A percentile compares a stretch with the other conserved stretches of the same genome.
Conservation (phyloP, 139 green algal genomes). For the Monoraphidium neglectum region DNA sequence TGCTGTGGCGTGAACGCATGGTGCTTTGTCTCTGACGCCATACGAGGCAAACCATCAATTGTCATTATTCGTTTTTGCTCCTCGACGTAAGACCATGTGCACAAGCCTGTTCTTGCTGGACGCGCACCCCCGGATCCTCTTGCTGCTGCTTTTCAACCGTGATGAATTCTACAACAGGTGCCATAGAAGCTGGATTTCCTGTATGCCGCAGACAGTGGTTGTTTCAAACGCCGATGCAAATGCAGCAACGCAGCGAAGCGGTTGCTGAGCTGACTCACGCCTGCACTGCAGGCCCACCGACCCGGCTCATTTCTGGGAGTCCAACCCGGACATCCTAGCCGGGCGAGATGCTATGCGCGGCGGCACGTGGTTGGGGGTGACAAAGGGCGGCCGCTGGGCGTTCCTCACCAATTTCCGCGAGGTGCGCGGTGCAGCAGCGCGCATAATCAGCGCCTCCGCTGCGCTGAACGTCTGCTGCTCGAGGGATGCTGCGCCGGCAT, state of each 20-base stretch:
- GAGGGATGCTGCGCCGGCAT: no score
- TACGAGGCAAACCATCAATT: no score
- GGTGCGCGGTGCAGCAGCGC: conserved; percentile 2
- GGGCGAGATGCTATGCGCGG: conserved; percentile 53
- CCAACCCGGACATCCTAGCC: conserved; percentile 49
- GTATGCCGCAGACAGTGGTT: background rate
- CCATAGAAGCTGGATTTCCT: background rate
- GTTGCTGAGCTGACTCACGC: background rate
- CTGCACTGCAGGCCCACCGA: conserved; percentile 48
- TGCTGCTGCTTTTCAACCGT: conserved; percentile 82
- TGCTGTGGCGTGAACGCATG: no score
- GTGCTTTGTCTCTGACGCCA: no score
- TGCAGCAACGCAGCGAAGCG: no score
- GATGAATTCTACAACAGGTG: conserved; percentile 74
- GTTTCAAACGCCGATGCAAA: no score
- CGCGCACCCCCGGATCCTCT: conserved; percentile 34
- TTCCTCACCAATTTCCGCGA: conserved; percentile 72
- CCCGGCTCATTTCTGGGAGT: conserved; percentile 54
- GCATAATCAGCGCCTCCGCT: no score
- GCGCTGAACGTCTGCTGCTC: no score
- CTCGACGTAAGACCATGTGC: conserved; percentile 75
- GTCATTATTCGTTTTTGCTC: no score
- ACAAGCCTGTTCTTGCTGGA: conserved; percentile 59
- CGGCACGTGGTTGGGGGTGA: conserved; percentile 77
- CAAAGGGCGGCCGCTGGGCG: conserved; percentile 47